Evolutionary conservation across 2,329 filamentous ascomycete genomes (phyloP), one percentile per base, ranked within the genome.

Genomic region (Phaeomoniella chlamydospora): DNA sequence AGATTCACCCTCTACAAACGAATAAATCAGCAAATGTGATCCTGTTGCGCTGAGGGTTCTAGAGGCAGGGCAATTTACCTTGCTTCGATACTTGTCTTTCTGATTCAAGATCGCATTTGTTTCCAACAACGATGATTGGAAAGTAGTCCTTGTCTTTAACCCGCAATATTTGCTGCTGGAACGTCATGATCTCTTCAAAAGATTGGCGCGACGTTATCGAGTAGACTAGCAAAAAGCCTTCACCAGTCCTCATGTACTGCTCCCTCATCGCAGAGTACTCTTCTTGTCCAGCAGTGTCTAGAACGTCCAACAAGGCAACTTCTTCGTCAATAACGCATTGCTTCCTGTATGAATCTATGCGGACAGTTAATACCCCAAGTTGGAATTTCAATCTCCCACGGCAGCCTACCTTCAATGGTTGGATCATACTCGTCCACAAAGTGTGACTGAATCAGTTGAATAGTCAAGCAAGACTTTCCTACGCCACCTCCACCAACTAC

Each of bases 131-230:
- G 39, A 96, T 94, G 69, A 98, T 96, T 49, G 90, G 90, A 69
- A 98, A 98, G 61, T 94, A 94, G 65, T 98, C 90, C 75, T 94
- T 96, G 68, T 96, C 90, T 73, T 98, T 98, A 52, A 98, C 90
- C 49, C 90, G 71, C 49, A 98, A 70, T 57, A 98, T 98, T 64
- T 98, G 90, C 70, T 96, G 87, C 64, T 96, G 87, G 65, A 96
- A 96, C 34, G 86, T 94, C 64, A 86, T 81, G 61, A 98, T 96
- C 67, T 98, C 90, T 58, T 98, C 88, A 54, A 94, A 96, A 53
- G 84, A 93, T 64, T 94, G 87, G 54, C 87, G 77, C 54, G 88
- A 94, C 38, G 84, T 94, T 67, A 98, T 98, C 48, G 87, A 94
- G 71, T 96, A 96, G 53, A 96, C 86, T 36, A 98, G 77, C 54